Conservation (phyloP, 1,284 basidiomycete genomes). For the Leccinum ponderosum region DNA sequence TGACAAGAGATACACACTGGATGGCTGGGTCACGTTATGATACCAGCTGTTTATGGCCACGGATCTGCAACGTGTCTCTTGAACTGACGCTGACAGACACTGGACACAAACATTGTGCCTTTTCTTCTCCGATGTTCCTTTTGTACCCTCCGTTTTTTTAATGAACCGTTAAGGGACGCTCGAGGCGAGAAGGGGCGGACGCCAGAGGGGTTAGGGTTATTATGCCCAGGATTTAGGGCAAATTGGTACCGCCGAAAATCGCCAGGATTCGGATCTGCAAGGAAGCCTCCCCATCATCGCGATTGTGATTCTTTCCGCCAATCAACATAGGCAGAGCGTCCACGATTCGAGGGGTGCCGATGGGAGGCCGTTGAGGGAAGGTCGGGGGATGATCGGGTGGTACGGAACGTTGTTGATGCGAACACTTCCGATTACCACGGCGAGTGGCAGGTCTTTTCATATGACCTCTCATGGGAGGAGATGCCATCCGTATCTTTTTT, state of each 20-base stretch:
- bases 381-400: conserved; percentile 13
- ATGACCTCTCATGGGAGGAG: conserved; percentile 22
- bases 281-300: conserved; percentile 17
- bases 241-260: conserved; percentile 25
- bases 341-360: conserved; percentile 1
- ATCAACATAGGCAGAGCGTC: conserved; percentile 12
- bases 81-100: conserved; percentile 3
- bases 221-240: conserved; percentile 28
- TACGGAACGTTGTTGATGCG: conserved; percentile 18
- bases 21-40: conserved; percentile 15
- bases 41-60: conserved; percentile 3
- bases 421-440: conserved; percentile 26
- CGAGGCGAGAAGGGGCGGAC: conserved; percentile 3
- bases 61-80: conserved; percentile 8
- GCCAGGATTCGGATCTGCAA: conserved; percentile 30
- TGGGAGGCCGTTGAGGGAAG: conserved; percentile 2
- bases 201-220: conserved; percentile 12
- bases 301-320: conserved; percentile 15
- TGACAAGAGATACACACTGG: conserved; percentile 7
- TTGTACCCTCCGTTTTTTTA: neutral
- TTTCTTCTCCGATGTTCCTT: neutral
- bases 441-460: conserved; percentile 17
- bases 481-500: conserved; percentile 7
- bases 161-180: neutral
- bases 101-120: neutral